A percentile compares a stretch with the other conserved stretches of the same genome.
phyloP scores from a whole-genome alignment of 2,329 filamentous ascomycete genomes.

The Colletotrichum sp. region DNA sequence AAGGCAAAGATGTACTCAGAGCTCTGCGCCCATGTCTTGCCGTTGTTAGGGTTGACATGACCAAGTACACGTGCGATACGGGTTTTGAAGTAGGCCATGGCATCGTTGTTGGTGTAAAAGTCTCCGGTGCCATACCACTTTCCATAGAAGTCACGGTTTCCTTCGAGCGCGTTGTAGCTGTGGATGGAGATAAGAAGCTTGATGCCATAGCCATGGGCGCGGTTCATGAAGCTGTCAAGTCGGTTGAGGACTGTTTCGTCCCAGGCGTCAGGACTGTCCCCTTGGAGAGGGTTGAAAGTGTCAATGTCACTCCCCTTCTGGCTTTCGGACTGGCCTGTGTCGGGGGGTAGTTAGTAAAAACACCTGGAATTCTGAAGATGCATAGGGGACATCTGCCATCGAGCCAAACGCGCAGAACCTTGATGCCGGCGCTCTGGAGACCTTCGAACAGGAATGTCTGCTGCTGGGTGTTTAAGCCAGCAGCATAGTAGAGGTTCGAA shows the following conservation, averaged over 20 bases:
- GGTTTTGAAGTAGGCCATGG: slow-evolving; percentile 15
- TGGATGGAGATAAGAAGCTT: slow-evolving; percentile 21
- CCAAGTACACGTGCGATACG: slow-evolving; percentile 15
- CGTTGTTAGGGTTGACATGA: slow-evolving; percentile 18
- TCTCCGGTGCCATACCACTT: slow-evolving; percentile 20
- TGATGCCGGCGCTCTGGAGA: slow-evolving; percentile 14
- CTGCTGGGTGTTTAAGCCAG: slow-evolving; percentile 25
- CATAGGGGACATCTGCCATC: not conserved
- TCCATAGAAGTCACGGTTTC: slow-evolving; percentile 14
- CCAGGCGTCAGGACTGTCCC: slow-evolving; percentile 15
- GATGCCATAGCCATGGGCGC: slow-evolving; percentile 18
- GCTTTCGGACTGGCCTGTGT: not conserved
- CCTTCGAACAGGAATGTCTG: slow-evolving; percentile 22
- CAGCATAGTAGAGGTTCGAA: slow-evolving; percentile 31
- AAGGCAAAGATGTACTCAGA: slow-evolving; percentile 28
- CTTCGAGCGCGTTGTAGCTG: slow-evolving; percentile 16
- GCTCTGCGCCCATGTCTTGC: slow-evolving; percentile 22
- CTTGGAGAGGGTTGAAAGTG: not conserved
- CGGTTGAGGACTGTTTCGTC: slow-evolving; percentile 20
- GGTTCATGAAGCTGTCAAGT: slow-evolving; percentile 19
- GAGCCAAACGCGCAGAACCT: not conserved
- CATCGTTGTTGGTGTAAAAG: slow-evolving; percentile 11
- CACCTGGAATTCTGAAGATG: not conserved
- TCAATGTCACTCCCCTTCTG: not conserved
- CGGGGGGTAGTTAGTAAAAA: not conserved